Evolutionary conservation across 768 basidiomycete species (phyloP).

Genomic region (Lepiota brunneoincarnata): DNA sequence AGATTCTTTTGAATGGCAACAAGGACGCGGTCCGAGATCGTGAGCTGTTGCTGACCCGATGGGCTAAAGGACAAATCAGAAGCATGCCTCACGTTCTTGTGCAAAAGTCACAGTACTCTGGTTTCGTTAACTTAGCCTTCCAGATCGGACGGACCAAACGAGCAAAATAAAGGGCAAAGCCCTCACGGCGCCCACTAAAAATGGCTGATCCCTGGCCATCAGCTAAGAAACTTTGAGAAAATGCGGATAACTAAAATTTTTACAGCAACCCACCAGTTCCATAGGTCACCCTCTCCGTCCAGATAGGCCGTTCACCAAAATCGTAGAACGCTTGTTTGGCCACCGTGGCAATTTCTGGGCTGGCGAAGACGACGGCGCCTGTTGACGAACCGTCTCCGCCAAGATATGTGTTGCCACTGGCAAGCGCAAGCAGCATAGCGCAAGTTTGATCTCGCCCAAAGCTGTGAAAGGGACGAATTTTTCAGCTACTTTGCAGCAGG

Average conservation of each 20-base stretch:
- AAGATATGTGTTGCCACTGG: slow-evolving; percentile 80
- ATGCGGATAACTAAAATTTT: not conserved
- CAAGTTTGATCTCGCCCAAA: slow-evolving; percentile 92
- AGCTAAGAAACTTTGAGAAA: slow-evolving; percentile 31
- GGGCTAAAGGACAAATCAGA: slow-evolving; percentile 15
- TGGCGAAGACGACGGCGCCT: slow-evolving; percentile 46
- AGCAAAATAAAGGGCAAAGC: slow-evolving; percentile 82
- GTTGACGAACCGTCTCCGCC: slow-evolving; percentile 50
- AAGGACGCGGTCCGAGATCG: slow-evolving; percentile 59
- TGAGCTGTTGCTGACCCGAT: slow-evolving; percentile 49
- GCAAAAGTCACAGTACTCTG: slow-evolving; percentile 38
- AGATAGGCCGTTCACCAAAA: slow-evolving; percentile 79
- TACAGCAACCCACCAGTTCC: slow-evolving; percentile 56
- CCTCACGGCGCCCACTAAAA: slow-evolving; percentile 88
- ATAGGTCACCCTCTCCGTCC: slow-evolving; percentile 75
- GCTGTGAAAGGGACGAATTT: slow-evolving; percentile 36
- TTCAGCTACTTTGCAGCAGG: not conserved
- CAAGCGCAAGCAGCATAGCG: slow-evolving; percentile 86
- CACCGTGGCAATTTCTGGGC: slow-evolving; percentile 60
- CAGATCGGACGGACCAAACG: slow-evolving; percentile 85
- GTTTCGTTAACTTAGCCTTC: slow-evolving; percentile 73
- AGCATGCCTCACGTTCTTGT: not conserved
- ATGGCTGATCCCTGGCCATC: slow-evolving; percentile 71
- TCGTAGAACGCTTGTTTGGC: slow-evolving; percentile 89
- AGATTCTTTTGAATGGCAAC: slow-evolving; percentile 79